Evolutionary conservation across 352 stramenopile genomes (phyloP), one percentile per base, ranked within the genome.

Genomic region (Phytophthora pluvialis): DNA sequence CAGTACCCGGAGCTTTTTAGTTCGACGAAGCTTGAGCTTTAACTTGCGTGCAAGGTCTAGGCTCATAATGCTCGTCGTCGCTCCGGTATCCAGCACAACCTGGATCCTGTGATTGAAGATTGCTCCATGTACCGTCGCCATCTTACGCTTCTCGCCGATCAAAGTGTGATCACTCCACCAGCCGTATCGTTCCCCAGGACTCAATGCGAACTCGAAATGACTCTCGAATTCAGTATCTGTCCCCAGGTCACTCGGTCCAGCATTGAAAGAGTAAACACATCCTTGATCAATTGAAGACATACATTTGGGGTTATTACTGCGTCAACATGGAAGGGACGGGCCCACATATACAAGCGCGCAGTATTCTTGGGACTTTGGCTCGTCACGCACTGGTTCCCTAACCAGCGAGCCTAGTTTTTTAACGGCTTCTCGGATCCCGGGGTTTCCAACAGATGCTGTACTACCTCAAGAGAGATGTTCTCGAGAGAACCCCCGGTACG

Each of bases 1-100:
- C 10, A 10, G 6, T 9, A 35, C 31, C n/a, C n/a, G n/a, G n/a
- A n/a, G n/a, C n/a, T 35, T 35, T 35, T 35, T 2, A 35, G 31
- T 35, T 35, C 31, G 31, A 9, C n/a, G n/a, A n/a, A 35, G 31
- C 10, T 5, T 10, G 10, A 35, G 31, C 31, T 9, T 35, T 35
- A 35, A 35, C 10, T 9, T 35, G 31, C 31, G 31, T 35, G 31
- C 31, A 35, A 2, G 31, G 10, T 4, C 31, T n/a, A n/a, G n/a
- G n/a, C n/a, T n/a, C n/a, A n/a, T n/a, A n/a, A n/a, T n/a, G n/a
- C n/a, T n/a, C n/a, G 57, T 69, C 0, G 56, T 58, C 2, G 68
- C 61, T n/a, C 60, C 67, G 1, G 67, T 51, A 40, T 70, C 55
- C 2, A 74, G 18, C 3, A 70, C 15, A 4, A 70, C 57, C 3